Conservation (phyloP, 805 yeast genomes). For the Kodamaea hsintzibuensis region DNA sequence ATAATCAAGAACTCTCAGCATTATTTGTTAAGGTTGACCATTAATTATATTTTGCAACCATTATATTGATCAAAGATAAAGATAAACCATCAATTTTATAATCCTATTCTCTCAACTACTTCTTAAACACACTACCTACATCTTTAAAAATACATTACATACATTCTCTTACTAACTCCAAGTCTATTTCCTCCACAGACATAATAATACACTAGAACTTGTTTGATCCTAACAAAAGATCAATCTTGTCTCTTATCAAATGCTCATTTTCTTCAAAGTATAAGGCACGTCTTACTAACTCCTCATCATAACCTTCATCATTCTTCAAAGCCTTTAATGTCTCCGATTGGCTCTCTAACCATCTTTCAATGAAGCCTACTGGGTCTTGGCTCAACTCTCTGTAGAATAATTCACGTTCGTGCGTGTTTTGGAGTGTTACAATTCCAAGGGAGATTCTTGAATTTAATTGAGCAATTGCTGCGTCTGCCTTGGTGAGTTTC, state of each 20-base stretch:
- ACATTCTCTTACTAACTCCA: neutral
- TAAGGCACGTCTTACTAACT: slow-evolving; percentile 77
- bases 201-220: slow-evolving; percentile 29
- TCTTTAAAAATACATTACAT: neutral
- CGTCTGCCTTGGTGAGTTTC: slow-evolving; percentile 44
- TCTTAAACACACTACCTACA: neutral
- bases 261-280: slow-evolving; percentile 71
- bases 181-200: neutral
- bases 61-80: too few species aligned
- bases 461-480: slow-evolving; percentile 42
- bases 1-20: too few species aligned
- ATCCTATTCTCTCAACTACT: too few species aligned
- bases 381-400: slow-evolving; percentile 75
- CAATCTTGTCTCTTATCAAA: slow-evolving; percentile 74
- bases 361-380: slow-evolving; percentile 65
- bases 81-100: too few species aligned
- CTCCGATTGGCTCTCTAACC: slow-evolving; percentile 79
- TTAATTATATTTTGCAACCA: too few species aligned
- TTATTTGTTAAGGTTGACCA: too few species aligned
- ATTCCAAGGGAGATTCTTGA: slow-evolving; percentile 49
- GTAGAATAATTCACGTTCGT: slow-evolving; percentile 76
- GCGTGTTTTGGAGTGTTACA: slow-evolving; percentile 53
- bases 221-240: slow-evolving; percentile 64
- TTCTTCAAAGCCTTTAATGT: slow-evolving; percentile 84
- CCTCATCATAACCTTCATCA: slow-evolving; percentile 89